Evolutionary conservation across 371 early-diverging fungal genomes (phyloP), one percentile per base, ranked within the genome.

Genomic region (Entomophthora muscae): DNA sequence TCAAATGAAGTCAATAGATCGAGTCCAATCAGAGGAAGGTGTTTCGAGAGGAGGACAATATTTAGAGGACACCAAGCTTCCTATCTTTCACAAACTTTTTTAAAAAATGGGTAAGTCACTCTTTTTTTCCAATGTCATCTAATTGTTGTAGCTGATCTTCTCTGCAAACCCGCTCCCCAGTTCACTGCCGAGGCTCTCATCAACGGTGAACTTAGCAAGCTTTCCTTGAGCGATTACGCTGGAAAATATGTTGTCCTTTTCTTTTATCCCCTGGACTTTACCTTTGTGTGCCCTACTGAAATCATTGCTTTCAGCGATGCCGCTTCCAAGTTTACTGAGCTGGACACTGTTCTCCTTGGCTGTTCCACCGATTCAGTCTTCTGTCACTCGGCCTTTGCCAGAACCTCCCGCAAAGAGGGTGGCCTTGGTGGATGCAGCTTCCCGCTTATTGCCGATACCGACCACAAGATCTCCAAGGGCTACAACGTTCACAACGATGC

Each of bases 231-330:
- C 21, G 65, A 68, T 27, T 72, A 63, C 61, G 53, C 52, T n/a
- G 60, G 62, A 17, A 68, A 71, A 55, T 72, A 56, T 63, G 52
- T 72, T 3, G 68, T 72, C 3, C 52, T 72, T 63, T 57, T 72
- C 27, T 72, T 58, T 52, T 66, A 66, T 29, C 69, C 69, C 23
- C 28, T 66, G 24, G 66, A 69, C 52, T 69, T 66, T 51, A 69
- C 69, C 32, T 69, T 66, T 29, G 91, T 89, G 61, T 92, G 93
- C 77, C 94, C 94, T 63, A 93, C 93, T 66, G 95, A 94, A 77
- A 77, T 91, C 72, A 76, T 86, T 58, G 91, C 90, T 52, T 92
- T 93, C 83, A 82, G 82, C 70, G 91, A 97, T 71, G 78, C 80
- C 66, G 30, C 23, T 13, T 5, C n/a, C 33, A 85, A 95, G 66